Percentiles rank a stretch among this genome's conserved stretches.
These are phyloP conservation scores for Arthroderma sp. DNA, from an alignment of 2,329 filamentous ascomycete genomes.

Conservation along the genomic window DNA sequence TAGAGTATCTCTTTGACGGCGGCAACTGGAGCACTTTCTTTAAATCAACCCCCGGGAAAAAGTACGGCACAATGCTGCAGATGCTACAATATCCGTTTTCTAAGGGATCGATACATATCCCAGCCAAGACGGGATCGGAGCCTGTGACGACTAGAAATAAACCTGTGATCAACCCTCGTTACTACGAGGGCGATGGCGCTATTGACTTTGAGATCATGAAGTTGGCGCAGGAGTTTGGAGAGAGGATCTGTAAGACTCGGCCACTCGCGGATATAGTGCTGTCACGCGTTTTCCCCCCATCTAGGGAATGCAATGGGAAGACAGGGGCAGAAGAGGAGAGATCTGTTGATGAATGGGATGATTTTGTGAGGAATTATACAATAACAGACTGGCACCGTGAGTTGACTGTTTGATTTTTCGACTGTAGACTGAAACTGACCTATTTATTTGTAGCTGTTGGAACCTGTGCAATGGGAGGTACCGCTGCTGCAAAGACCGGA, in stretches of 20 bases:
- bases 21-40: background rate
- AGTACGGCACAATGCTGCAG: constrained; percentile 37
- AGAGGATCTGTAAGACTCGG: constrained; percentile 26
- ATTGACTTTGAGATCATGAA: constrained; percentile 35
- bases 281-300: constrained; percentile 20
- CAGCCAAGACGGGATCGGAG: constrained; percentile 5
- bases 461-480: constrained; percentile 32
- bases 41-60: constrained; percentile 20
- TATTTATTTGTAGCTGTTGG: constrained; percentile 15
- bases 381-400: constrained; percentile 28
- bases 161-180: constrained; percentile 32
- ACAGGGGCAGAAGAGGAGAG: background rate
- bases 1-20: background rate
- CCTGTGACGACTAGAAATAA: constrained; percentile 13
- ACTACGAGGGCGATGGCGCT: constrained; percentile 33
- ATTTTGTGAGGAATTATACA: constrained; percentile 26
- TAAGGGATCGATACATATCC: constrained; percentile 36
- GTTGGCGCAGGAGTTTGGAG: constrained; percentile 27
- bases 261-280: constrained; percentile 28
- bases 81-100: constrained; percentile 42
- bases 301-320: background rate
- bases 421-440: background rate
- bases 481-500: constrained; percentile 12
- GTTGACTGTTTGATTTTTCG: background rate
- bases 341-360: constrained; percentile 12